phyloP scores from a whole-genome alignment of 2,329 filamentous ascomycete genomes.

The Pseudogymnoascus sp. region DNA sequence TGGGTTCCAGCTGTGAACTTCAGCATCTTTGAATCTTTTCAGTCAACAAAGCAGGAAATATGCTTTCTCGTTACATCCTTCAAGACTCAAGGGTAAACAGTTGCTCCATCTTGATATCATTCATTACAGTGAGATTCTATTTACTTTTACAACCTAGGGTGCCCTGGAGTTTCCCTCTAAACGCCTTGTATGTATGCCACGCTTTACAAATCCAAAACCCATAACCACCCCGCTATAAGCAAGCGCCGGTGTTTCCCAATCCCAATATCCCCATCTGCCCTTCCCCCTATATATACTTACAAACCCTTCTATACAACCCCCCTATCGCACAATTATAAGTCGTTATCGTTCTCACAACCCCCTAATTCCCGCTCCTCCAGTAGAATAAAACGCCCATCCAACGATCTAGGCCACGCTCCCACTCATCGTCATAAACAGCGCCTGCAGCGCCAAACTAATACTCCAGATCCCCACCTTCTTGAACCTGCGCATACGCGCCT shows the following conservation, averaged over 20 bases:
- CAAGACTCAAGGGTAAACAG: neutral
- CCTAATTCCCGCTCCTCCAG: neutral
- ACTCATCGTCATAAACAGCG: conserved; percentile 89
- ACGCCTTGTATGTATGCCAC: conserved; percentile 3
- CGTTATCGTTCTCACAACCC: neutral
- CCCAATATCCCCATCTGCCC: neutral
- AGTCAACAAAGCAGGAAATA: too few species aligned
- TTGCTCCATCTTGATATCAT: conserved; percentile 1
- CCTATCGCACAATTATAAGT: conserved; percentile 6
- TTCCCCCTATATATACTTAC: neutral
- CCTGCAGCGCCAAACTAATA: conserved; percentile 83
- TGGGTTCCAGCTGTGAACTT: too few species aligned
- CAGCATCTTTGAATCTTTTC: too few species aligned
- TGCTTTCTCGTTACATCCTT: neutral
- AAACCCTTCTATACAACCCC: neutral
- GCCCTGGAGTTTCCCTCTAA: conserved; percentile 1
- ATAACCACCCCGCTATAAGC: neutral
- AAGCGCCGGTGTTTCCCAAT: neutral
- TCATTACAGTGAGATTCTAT: conserved; percentile 10
- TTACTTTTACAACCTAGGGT: conserved; percentile 7
- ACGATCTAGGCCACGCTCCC: conserved; percentile 58
- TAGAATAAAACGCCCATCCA: neutral
- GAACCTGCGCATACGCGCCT: conserved; percentile 76
- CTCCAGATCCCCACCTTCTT: conserved; percentile 98
- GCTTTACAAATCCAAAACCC: neutral